Percentiles rank a stretch among this genome's conserved stretches.
Evolutionary conservation across 495 filamentous ascomycete genomes (phyloP).

Genomic region (Zalerion maritima): DNA sequence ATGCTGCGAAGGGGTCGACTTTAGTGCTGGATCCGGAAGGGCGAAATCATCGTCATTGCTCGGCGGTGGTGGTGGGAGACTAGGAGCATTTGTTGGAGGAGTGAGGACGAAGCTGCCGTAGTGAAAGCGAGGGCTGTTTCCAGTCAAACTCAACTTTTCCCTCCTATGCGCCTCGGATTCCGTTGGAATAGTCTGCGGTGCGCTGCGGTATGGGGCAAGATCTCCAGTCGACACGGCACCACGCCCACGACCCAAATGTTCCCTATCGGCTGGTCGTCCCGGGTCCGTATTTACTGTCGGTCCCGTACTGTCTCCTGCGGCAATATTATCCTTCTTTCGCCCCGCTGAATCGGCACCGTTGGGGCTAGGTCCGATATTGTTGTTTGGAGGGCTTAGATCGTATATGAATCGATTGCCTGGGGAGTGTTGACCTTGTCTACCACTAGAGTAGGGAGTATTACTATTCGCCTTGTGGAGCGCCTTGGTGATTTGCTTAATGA

Average conservation of each 20-base stretch:
- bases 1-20: conserved; percentile 1
- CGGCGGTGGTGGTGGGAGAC: conserved; percentile 32
- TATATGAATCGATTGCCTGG: too few species aligned
- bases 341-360: conserved; percentile 3
- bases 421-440: too few species aligned
- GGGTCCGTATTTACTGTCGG: conserved; percentile 5
- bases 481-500: conserved; percentile 63
- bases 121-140: conserved; percentile 18
- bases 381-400: too few species aligned
- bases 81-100: conserved; percentile 29
- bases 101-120: conserved; percentile 70
- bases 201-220: conserved; percentile 14
- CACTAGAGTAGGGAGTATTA: conserved; percentile 30
- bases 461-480: conserved; percentile 50
- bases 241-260: conserved; percentile 7
- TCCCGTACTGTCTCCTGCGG: too few species aligned
- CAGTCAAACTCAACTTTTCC: too few species aligned
- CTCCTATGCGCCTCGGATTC: conserved; percentile 22
- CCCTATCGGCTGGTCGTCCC: too few species aligned
- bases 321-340: conserved; percentile 11
- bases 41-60: conserved; percentile 30
- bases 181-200: conserved; percentile 12
- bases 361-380: too few species aligned
- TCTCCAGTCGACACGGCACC: conserved; percentile 3
- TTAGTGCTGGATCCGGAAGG: conserved; percentile 66